These are phyloP conservation scores for Shiraia bambusicola DNA, from an alignment of 2,329 filamentous ascomycete genomes.

Conservation along the genomic window DNA sequence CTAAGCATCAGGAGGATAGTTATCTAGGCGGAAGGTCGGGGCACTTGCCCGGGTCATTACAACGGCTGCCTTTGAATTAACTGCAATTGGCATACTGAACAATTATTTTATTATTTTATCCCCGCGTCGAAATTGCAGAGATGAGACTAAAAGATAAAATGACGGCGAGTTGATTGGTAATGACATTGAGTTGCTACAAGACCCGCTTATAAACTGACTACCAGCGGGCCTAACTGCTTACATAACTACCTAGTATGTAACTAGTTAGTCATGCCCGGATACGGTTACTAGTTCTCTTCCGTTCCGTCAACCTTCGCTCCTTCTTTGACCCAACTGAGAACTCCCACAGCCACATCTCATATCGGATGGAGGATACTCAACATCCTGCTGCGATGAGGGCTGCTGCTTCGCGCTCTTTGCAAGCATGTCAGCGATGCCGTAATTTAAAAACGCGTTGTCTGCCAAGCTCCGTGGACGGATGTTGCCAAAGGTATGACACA, in stretches of 20 bases:
- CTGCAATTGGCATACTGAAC: too few species aligned
- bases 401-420: constrained; percentile 21
- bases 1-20: too few species aligned
- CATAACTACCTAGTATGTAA: not conserved
- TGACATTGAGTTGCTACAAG: too few species aligned
- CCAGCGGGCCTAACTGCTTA: not conserved
- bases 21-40: too few species aligned
- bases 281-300: constrained; percentile 1
- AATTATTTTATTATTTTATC: too few species aligned
- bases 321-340: not conserved
- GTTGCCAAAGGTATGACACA: constrained; percentile 32
- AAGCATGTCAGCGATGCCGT: constrained; percentile 40
- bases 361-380: constrained; percentile 30
- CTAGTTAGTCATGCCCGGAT: not conserved
- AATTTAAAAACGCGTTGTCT: constrained; percentile 38
- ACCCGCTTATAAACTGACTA: not conserved
- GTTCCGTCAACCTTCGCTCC: constrained; percentile 6
- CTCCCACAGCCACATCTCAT: constrained; percentile 1
- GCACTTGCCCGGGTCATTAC: too few species aligned
- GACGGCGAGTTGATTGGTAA: too few species aligned
- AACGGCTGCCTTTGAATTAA: too few species aligned
- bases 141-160: too few species aligned
- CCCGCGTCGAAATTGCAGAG: too few species aligned
- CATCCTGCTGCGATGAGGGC: constrained; percentile 14
- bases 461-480: constrained; percentile 30